Base-by-base conservation (phyloP, 345 rosid genomes). In the Eucalyptus albens region DNA sequence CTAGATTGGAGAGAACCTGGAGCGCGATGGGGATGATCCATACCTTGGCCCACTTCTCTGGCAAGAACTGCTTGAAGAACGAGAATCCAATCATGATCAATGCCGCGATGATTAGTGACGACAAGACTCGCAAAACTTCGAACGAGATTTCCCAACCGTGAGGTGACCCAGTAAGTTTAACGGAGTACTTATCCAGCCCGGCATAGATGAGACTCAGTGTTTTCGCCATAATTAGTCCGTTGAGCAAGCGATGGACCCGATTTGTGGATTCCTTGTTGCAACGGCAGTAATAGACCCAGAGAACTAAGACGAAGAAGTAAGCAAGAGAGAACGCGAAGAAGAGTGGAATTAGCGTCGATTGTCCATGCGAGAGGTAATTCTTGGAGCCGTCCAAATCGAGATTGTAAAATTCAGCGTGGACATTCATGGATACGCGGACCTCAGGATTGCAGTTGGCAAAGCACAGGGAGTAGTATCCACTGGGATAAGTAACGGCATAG, bases 381-480 rank as follows among this genome's bases (percentile, higher is more conserved):
- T 49, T 92, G 31, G 94, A 90, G 21, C 95, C 94, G 49, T 92
- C 94, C 2, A 91, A 90, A 65, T 97, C 97, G 40, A 95, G 88
- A 88, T 97, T 97, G 91, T 93, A 97, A n/a, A 95, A 91, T 90
- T 95, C 98, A 7, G 99, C 92, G 1, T 87, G 90, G 19, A 96
- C 97, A 11, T 91, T 65, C 99, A 96, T 96, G 77, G 98, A 94
- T 31, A 97, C 95, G 16, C 92, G 94, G 13, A 97, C 94, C 87
- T 93, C 96, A 9, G 96, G 96, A 13, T 91, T 93, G 92, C 99
- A 97, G 81, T 97, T 96, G 62, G 97, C 94, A 94, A 97, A 96
- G 92, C 92, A 93, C 88, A 97, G 96, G 14, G 95, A 95, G 94
- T 95, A 93, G 93, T 96, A 19, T 53, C 59, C 97, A 19, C 95